Conservation (phyloP, 495 filamentous ascomycete genomes). For the Penicillium angulare region DNA sequence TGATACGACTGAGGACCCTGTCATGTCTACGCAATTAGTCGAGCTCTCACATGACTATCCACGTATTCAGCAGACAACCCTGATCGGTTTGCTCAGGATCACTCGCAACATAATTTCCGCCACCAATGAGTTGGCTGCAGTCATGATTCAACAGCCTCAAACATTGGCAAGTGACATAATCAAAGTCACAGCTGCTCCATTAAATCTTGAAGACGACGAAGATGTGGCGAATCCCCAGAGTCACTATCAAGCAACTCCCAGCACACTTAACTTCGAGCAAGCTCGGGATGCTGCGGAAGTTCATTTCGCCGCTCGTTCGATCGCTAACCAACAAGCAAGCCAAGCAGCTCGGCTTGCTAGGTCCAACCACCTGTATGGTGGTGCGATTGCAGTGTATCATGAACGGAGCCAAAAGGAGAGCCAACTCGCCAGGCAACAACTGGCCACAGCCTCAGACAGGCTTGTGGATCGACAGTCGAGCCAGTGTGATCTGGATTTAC, state of each 20-base stretch:
- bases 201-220: slow-evolving; percentile 29
- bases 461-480: slow-evolving; percentile 62
- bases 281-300: slow-evolving; percentile 30
- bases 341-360: slow-evolving; percentile 60
- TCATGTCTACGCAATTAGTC: slow-evolving; percentile 45
- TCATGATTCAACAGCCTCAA: slow-evolving; percentile 33
- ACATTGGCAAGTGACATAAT: slow-evolving; percentile 41
- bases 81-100: slow-evolving; percentile 52
- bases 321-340: slow-evolving; percentile 59
- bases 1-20: slow-evolving; percentile 41
- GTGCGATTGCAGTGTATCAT: slow-evolving; percentile 65
- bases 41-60: slow-evolving; percentile 58
- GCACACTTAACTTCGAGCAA: slow-evolving; percentile 23
- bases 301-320: slow-evolving; percentile 39
- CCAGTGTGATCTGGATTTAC: slow-evolving; percentile 65
- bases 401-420: slow-evolving; percentile 54
- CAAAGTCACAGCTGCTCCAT: slow-evolving; percentile 36
- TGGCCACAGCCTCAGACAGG: slow-evolving; percentile 54
- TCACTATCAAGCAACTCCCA: neutral
- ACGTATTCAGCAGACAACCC: slow-evolving; percentile 37
- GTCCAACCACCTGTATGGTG: slow-evolving; percentile 65
- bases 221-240: slow-evolving; percentile 7
- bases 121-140: slow-evolving; percentile 58
- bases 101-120: slow-evolving; percentile 54
- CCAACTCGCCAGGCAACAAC: slow-evolving; percentile 40